Evolutionary conservation across 2,329 filamentous ascomycete species (phyloP).

Genomic region (Colletotrichum camelliae): DNA sequence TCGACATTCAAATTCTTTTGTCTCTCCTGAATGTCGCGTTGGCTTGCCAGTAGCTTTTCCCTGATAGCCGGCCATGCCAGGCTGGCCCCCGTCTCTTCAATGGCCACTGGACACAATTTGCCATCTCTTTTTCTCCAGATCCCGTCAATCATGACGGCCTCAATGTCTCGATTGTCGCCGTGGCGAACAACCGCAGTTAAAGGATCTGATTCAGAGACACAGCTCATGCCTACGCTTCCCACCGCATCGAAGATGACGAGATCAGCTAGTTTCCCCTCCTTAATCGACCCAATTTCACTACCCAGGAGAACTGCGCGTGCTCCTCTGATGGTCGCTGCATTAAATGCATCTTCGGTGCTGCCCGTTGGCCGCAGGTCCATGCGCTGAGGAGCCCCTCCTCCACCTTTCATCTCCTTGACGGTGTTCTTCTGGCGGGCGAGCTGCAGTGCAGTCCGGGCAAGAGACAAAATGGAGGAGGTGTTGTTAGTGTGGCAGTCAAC

Average conservation of each 20-base stretch:
- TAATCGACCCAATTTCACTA: background rate
- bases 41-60: background rate
- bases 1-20: background rate
- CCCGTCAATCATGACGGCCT: background rate
- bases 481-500: conserved; percentile 26
- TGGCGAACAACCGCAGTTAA: background rate
- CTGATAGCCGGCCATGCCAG: background rate
- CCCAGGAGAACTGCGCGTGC: background rate
- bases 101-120: background rate
- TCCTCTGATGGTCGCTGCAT: background rate
- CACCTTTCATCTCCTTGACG: background rate
- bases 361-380: background rate
- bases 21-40: background rate
- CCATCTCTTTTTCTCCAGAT: background rate
- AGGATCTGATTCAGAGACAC: conserved; percentile 29
- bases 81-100: background rate
- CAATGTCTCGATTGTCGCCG: background rate
- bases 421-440: conserved; percentile 9
- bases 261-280: background rate
- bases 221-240: conserved; percentile 42
- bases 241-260: background rate
- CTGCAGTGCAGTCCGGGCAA: conserved; percentile 22
- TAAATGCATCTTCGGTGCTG: background rate
- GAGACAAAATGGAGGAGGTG: conserved; percentile 18
- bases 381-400: background rate